These are phyloP conservation scores for Cryphonectria nitschkei DNA, from an alignment of 2,329 filamentous ascomycete species.

Conservation along the genomic window DNA sequence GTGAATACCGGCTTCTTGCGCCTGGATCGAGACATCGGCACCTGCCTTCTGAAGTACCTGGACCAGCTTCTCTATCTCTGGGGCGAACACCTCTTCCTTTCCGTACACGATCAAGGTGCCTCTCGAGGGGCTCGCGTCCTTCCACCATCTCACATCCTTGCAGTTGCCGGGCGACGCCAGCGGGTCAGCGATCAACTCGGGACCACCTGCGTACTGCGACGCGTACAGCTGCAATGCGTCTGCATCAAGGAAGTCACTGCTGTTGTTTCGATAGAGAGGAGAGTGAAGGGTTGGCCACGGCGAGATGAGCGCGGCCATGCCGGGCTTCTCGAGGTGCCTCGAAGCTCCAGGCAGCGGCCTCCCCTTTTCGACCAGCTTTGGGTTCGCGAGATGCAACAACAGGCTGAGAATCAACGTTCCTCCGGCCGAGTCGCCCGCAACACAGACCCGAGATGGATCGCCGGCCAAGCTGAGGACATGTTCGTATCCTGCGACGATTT, in stretches of 20 bases:
- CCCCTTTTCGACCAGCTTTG: conserved; percentile 20
- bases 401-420: conserved; percentile 74
- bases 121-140: conserved; percentile 63
- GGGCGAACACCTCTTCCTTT: conserved; percentile 75
- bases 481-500: conserved; percentile 72
- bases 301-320: conserved; percentile 73
- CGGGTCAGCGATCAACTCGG: conserved; percentile 53
- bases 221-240: conserved; percentile 71
- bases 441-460: conserved; percentile 65
- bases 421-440: conserved; percentile 81
- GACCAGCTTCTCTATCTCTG: conserved; percentile 68
- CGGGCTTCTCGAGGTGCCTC: conserved; percentile 46
- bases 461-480: conserved; percentile 64
- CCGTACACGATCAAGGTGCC: conserved; percentile 76
- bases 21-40: conserved; percentile 58
- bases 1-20: conserved; percentile 72
- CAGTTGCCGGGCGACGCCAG: conserved; percentile 73
- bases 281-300: conserved; percentile 80
- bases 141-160: conserved; percentile 68
- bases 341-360: conserved; percentile 34
- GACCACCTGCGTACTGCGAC: conserved; percentile 64
- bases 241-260: conserved; percentile 75
- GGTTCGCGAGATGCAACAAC: conserved; percentile 65
- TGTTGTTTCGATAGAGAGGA: conserved; percentile 66
- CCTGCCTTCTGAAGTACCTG: conserved; percentile 56